Evolutionary conservation across 2,329 filamentous ascomycete genomes (phyloP).

Genomic region (Aspergillus quadricinctus): DNA sequence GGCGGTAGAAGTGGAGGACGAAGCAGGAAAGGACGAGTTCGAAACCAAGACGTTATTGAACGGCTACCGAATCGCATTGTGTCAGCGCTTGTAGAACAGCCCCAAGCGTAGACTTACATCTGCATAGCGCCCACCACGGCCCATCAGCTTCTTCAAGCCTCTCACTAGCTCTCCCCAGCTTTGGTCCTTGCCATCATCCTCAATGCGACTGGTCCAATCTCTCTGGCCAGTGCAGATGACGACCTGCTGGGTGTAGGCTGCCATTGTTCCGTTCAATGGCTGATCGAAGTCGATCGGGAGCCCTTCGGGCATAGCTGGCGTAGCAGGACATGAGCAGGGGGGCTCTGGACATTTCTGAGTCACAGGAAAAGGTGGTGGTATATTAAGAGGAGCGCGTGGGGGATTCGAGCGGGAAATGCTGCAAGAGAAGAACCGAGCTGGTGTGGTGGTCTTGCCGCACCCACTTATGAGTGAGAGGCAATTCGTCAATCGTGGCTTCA

Average conservation of each 20-base stretch:
- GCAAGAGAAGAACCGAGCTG: constrained; percentile 19
- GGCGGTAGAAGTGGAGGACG: constrained; percentile 30
- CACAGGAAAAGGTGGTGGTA: constrained; percentile 44
- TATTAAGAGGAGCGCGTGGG: constrained; percentile 28
- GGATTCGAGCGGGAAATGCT: constrained; percentile 14
- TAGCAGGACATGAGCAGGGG: constrained; percentile 69
- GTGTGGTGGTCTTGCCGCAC: constrained; percentile 10
- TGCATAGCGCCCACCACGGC: constrained; percentile 60
- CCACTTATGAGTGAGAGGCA: constrained; percentile 9
- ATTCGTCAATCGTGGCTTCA: constrained; percentile 10
- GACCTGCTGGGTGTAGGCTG: constrained; percentile 74
- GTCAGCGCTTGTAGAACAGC: constrained; percentile 3
- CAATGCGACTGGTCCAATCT: constrained; percentile 81
- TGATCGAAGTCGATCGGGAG: constrained; percentile 71
- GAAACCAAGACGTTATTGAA: constrained; percentile 76
- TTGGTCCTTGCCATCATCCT: constrained; percentile 63
- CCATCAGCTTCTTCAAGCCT: constrained; percentile 65
- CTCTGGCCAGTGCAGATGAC: constrained; percentile 73
- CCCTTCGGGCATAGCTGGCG: constrained; percentile 64
- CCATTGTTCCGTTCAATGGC: constrained; percentile 70
- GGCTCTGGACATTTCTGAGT: constrained; percentile 64
- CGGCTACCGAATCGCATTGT: constrained; percentile 51
- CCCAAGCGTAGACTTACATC: constrained; percentile 46
- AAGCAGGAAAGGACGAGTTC: constrained; percentile 68
- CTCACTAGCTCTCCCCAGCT: constrained; percentile 51